Conservation (phyloP, 805 yeast species). For the Vanderwaltozyma yarrowii region DNA sequence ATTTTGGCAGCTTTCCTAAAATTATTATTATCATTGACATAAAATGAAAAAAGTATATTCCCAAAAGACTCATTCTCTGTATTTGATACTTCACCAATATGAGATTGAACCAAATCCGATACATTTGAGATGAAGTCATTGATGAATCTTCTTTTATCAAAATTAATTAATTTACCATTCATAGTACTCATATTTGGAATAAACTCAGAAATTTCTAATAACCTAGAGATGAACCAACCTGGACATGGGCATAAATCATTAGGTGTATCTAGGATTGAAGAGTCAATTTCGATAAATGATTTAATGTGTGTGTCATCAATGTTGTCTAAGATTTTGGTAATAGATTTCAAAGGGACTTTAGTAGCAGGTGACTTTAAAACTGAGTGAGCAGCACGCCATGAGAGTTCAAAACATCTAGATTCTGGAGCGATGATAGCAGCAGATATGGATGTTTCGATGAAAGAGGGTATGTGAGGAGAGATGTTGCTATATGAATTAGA, state of each 20-base stretch:
- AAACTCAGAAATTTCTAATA: slow-evolving; percentile 63
- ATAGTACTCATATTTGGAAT: slow-evolving; percentile 70
- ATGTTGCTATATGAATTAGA: slow-evolving; percentile 12
- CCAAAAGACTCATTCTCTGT: slow-evolving; percentile 6
- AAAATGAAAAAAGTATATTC: slow-evolving; percentile 14
- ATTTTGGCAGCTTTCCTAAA: slow-evolving; percentile 27
- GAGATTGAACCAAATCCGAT: slow-evolving; percentile 31
- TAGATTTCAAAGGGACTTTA: slow-evolving; percentile 22
- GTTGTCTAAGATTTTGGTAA: slow-evolving; percentile 15
- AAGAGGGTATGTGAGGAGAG: slow-evolving; percentile 61
- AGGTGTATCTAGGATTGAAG: slow-evolving; percentile 5
- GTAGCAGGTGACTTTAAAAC: slow-evolving; percentile 7
- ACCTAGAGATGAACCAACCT: slow-evolving; percentile 82
- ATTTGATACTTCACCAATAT: neutral
- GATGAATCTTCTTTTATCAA: slow-evolving; percentile 70
- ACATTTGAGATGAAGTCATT: slow-evolving; percentile 51
- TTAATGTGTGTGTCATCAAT: slow-evolving; percentile 16
- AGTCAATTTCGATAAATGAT: slow-evolving; percentile 20
- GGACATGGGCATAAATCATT: slow-evolving; percentile 66
- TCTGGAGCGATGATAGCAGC: slow-evolving; percentile 75
- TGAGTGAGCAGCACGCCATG: slow-evolving; percentile 57
- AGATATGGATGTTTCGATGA: slow-evolving; percentile 68
- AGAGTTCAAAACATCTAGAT: slow-evolving; percentile 52
- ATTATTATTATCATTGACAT: slow-evolving; percentile 23
- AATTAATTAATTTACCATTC: slow-evolving; percentile 60